A percentile compares a stretch with the other conserved stretches of the same genome.
Evolutionary conservation across 257 asterid genomes (phyloP).

Genomic region (Schizonepeta tenuifolia): DNA sequence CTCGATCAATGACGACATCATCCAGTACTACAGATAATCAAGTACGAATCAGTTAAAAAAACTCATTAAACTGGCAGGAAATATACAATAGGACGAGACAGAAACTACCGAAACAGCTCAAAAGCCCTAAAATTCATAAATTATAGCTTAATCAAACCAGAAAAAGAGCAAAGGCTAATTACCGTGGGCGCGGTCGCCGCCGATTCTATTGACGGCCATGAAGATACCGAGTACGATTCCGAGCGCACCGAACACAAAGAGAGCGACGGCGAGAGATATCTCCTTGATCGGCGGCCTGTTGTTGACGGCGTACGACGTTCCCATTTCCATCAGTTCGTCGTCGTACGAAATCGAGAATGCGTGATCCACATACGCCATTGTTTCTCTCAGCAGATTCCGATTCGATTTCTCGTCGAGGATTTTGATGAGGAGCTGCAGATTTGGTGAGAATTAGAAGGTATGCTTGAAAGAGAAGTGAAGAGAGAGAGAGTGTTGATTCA

Average conservation of each 20-base stretch:
- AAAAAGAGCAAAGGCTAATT: neutral
- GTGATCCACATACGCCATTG: constrained; percentile 94
- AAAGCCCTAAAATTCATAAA: neutral
- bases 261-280: constrained; percentile 86
- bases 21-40: neutral
- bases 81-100: neutral
- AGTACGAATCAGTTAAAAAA: neutral
- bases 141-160: neutral
- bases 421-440: constrained; percentile 20
- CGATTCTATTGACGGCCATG: constrained; percentile 80
- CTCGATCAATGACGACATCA: neutral
- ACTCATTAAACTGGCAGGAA: neutral
- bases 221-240: constrained; percentile 61
- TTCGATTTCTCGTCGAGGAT: constrained; percentile 1
- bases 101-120: constrained; percentile 10
- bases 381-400: neutral
- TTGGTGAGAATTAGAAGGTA: constrained; percentile 21
- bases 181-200: constrained; percentile 94
- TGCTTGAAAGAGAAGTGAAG: constrained; percentile 27
- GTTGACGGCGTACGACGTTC: constrained; percentile 57
- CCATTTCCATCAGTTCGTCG: constrained; percentile 87
- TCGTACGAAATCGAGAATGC: constrained; percentile 94
- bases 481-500: neutral
- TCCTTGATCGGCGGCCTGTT: constrained; percentile 86
- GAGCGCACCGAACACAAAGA: constrained; percentile 76